phyloP scores from a whole-genome alignment of 2,329 filamentous ascomycete genomes.

The Aphanocladium album region DNA sequence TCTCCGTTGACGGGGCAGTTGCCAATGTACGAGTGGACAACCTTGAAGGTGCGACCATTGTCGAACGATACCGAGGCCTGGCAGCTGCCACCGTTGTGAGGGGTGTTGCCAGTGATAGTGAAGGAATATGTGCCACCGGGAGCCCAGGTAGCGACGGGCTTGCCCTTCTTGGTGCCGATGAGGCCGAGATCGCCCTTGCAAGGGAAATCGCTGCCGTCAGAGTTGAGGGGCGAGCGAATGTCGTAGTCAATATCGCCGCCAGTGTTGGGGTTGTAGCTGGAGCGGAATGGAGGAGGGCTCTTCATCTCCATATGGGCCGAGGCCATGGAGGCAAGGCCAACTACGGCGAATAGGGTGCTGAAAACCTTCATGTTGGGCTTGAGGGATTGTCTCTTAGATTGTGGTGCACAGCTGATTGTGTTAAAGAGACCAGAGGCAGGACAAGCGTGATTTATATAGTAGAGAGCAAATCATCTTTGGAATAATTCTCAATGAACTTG shows the following conservation, averaged over 20 bases:
- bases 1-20: slow-evolving; percentile 28
- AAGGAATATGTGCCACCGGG: slow-evolving; percentile 50
- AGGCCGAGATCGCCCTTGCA: slow-evolving; percentile 47
- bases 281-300: slow-evolving; percentile 25
- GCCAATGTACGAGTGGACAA: slow-evolving; percentile 35
- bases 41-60: slow-evolving; percentile 53
- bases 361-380: slow-evolving; percentile 6
- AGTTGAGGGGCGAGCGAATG: slow-evolving; percentile 52
- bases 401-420: background rate
- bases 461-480: no score
- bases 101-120: slow-evolving; percentile 47
- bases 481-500: background rate
- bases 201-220: slow-evolving; percentile 50
- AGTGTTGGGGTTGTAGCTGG: slow-evolving; percentile 23
- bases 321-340: slow-evolving; percentile 11
- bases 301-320: slow-evolving; percentile 27
- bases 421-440: background rate
- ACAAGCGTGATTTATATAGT: background rate
- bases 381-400: background rate
- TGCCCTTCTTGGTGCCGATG: slow-evolving; percentile 27
- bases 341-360: background rate
- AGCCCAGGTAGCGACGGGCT: slow-evolving; percentile 44
- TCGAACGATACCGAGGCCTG: slow-evolving; percentile 60
- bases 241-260: slow-evolving; percentile 45
- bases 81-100: slow-evolving; percentile 56